Conservation (phyloP, 2,329 filamentous ascomycete genomes). For the Alternaria gansuensis region DNA sequence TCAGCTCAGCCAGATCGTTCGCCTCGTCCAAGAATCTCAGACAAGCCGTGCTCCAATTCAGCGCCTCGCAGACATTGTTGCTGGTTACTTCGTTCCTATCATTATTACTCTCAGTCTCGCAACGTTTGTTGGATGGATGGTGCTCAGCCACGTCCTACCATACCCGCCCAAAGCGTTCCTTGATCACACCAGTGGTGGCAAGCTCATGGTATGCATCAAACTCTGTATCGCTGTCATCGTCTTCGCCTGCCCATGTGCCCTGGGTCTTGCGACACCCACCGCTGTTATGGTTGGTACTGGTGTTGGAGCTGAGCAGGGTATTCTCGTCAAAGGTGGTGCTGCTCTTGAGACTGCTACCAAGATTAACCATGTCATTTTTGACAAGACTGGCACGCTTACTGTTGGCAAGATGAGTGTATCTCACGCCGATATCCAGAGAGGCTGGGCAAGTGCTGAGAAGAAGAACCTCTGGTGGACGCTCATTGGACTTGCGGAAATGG, state of each 20-base stretch:
- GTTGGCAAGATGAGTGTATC: slow-evolving; percentile 95
- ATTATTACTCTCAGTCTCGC: slow-evolving; percentile 84
- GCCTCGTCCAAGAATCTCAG: slow-evolving; percentile 96
- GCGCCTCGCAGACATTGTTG: slow-evolving; percentile 86
- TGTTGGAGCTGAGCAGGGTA: slow-evolving; percentile 92
- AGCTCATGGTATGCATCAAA: slow-evolving; percentile 95
- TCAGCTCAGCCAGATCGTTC: slow-evolving; percentile 96
- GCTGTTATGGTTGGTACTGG: slow-evolving; percentile 99
- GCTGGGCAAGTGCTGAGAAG: slow-evolving; percentile 75
- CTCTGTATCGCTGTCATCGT: slow-evolving; percentile 98
- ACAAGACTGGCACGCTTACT: slow-evolving; percentile 96
- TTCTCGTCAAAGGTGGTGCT: slow-evolving; percentile 96
- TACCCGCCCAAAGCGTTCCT: slow-evolving; percentile 91
- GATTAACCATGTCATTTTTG: slow-evolving; percentile 87
- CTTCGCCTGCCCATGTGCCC: slow-evolving; percentile 94
- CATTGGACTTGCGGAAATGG: slow-evolving; percentile 92
- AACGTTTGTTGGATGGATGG: slow-evolving; percentile 93
- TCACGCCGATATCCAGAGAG: slow-evolving; percentile 69
- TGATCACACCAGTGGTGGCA: slow-evolving; percentile 81
- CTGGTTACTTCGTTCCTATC: slow-evolving; percentile 90
- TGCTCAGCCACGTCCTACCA: slow-evolving; percentile 83
- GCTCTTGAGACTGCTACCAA: slow-evolving; percentile 90
- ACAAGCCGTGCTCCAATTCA: slow-evolving; percentile 95
- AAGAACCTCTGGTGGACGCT: slow-evolving; percentile 92
- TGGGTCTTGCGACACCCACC: slow-evolving; percentile 94